A percentile compares a stretch with the other conserved stretches of the same genome.
Evolutionary conservation across 805 yeast species (phyloP).

Genomic region (Saccharomycopsis guyanensis): DNA sequence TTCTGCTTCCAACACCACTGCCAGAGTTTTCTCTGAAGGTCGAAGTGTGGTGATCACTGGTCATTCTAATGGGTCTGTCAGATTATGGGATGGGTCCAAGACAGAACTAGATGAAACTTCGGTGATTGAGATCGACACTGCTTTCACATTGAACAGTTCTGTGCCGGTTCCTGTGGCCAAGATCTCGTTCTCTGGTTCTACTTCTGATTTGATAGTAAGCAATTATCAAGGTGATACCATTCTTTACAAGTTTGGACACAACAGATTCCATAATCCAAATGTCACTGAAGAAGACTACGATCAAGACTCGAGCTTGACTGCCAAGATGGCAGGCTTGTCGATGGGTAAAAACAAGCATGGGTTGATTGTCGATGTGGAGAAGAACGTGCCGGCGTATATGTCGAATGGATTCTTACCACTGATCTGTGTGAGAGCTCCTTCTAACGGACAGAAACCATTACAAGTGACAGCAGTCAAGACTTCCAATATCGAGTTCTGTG

Average conservation of each 20-base stretch:
- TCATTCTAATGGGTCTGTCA: constrained; percentile 74
- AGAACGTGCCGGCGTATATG: constrained; percentile 35
- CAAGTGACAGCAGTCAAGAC: constrained; percentile 54
- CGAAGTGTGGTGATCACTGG: constrained; percentile 72
- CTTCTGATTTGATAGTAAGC: constrained; percentile 68
- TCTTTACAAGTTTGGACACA: constrained; percentile 61
- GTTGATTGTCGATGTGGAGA: constrained; percentile 20
- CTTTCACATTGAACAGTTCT: constrained; percentile 40
- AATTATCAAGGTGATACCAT: constrained; percentile 65
- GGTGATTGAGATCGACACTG: constrained; percentile 52
- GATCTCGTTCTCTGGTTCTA: constrained; percentile 71
- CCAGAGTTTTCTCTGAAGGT: constrained; percentile 38
- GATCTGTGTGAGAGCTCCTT: constrained; percentile 34
- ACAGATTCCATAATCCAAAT: constrained; percentile 36
- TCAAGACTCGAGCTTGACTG: constrained; percentile 8
- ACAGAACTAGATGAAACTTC: constrained; percentile 58
- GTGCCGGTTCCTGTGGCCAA: constrained; percentile 38
- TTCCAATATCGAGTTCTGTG: constrained; percentile 78
- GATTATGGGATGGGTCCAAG: constrained; percentile 78
- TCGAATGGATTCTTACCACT: constrained; percentile 59
- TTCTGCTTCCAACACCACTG: constrained; percentile 46
- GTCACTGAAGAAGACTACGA: constrained; percentile 23
- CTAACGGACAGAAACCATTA: constrained; percentile 29
- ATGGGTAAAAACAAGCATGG: background rate
- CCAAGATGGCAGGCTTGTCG: background rate